phyloP scores from a whole-genome alignment of 208 protist species.

The Phytomonas serpens region DNA sequence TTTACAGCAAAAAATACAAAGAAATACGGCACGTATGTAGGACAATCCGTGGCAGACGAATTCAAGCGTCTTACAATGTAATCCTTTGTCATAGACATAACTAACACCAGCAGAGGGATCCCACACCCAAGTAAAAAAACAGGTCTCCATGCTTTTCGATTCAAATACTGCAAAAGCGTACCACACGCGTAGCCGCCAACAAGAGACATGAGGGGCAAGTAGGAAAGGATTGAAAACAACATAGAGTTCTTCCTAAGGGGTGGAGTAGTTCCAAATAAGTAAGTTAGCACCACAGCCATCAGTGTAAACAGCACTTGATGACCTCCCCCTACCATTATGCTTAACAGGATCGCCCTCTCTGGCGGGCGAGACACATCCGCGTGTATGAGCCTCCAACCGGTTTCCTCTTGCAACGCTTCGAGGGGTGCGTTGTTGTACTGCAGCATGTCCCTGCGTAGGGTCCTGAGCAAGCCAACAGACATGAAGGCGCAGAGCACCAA shows the following conservation, averaged over 20 bases:
- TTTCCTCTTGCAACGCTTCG: constrained; percentile 73
- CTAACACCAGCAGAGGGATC: not conserved
- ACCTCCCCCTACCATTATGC: constrained; percentile 90
- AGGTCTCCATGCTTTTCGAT: constrained; percentile 88
- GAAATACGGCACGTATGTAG: constrained; percentile 12
- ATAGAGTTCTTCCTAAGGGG: constrained; percentile 93
- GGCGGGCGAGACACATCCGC: constrained; percentile 96
- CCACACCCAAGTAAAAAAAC: constrained; percentile 45
- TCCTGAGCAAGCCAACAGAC: constrained; percentile 93
- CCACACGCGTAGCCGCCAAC: constrained; percentile 92
- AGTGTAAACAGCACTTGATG: constrained; percentile 91
- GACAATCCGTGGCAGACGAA: constrained; percentile 12
- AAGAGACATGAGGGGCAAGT: constrained; percentile 71
- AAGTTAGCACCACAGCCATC: constrained; percentile 78
- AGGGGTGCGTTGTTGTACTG: constrained; percentile 81
- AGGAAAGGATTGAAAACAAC: constrained; percentile 68
- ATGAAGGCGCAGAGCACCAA: constrained; percentile 82
- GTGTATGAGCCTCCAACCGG: constrained; percentile 96
- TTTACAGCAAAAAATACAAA: constrained; percentile 90
- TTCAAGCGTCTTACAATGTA: constrained; percentile 39
- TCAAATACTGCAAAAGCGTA: constrained; percentile 84
- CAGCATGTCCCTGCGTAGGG: constrained; percentile 94
- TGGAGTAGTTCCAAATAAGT: constrained; percentile 93
- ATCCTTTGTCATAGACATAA: constrained; percentile 26
- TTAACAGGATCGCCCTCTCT: constrained; percentile 63